Evolutionary conservation across 495 filamentous ascomycete species (phyloP).

Genomic region (Hypomontagnella monticulosa): DNA sequence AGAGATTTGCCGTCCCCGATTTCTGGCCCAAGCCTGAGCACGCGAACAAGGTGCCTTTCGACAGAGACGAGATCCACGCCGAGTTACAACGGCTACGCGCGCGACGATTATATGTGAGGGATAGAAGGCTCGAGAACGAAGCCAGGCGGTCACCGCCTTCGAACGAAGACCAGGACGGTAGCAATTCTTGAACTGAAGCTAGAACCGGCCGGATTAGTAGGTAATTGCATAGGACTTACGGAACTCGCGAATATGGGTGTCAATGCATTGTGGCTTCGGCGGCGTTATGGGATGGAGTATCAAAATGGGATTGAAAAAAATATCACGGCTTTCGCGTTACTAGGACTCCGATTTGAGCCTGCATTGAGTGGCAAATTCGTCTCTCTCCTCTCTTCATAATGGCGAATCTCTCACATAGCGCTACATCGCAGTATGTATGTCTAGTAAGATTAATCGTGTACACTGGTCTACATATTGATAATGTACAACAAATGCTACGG

Average conservation of each 20-base stretch:
- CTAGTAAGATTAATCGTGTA: background rate
- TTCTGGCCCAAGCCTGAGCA: slow-evolving; percentile 94
- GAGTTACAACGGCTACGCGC: slow-evolving; percentile 79
- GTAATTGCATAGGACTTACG: background rate
- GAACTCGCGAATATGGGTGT: slow-evolving; percentile 4
- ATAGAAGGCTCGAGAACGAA: slow-evolving; percentile 66
- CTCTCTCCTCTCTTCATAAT: slow-evolving; percentile 15
- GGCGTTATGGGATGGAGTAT: slow-evolving; percentile 29
- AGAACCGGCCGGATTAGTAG: background rate
- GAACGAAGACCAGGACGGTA: slow-evolving; percentile 37
- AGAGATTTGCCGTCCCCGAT: slow-evolving; percentile 82
- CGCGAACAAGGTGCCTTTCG: slow-evolving; percentile 87
- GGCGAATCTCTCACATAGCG: background rate
- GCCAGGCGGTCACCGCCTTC: slow-evolving; percentile 51
- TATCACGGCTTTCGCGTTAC: background rate
- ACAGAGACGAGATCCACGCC: slow-evolving; percentile 83
- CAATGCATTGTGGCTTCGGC: slow-evolving; percentile 10
- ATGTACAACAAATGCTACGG: slow-evolving; percentile 23
- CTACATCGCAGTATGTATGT: background rate
- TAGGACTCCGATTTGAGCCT: background rate
- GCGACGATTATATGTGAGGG: slow-evolving; percentile 67
- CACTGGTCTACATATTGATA: slow-evolving; percentile 24
- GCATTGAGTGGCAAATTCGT: background rate
- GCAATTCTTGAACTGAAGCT: background rate
- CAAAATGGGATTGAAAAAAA: slow-evolving; percentile 5